Evolutionary conservation across 176 grass and related monocot genomes (phyloP).

Genomic region (Oryza longistaminata): DNA sequence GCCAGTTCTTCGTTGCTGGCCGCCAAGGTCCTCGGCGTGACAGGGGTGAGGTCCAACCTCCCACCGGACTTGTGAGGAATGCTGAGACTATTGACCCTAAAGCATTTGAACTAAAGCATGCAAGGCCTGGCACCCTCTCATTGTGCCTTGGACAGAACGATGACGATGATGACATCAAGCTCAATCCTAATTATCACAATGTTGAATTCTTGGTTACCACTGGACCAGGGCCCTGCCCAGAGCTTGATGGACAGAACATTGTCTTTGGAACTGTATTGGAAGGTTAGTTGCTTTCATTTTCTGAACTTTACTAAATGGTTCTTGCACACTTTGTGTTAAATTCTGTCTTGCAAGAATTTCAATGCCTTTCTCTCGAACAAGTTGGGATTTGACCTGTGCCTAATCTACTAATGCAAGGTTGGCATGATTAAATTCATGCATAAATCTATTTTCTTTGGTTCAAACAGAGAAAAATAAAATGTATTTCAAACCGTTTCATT

Average conservation of each 20-base stretch:
- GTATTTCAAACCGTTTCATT: neutral
- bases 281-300: conserved; percentile 56
- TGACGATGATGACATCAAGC: conserved; percentile 72
- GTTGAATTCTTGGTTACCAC: conserved; percentile 96
- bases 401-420: conserved; percentile 14
- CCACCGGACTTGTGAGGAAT: conserved; percentile 63
- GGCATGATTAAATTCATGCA: neutral
- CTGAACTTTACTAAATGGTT: conserved; percentile 5
- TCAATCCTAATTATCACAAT: conserved; percentile 83
- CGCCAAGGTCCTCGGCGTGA: conserved; percentile 70
- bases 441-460: neutral
- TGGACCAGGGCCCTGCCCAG: conserved; percentile 82
- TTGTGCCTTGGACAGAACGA: conserved; percentile 90
- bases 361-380: neutral
- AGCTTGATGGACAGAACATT: conserved; percentile 91
- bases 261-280: conserved; percentile 96
- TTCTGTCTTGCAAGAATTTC: conserved; percentile 3
- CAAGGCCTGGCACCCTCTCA: conserved; percentile 79
- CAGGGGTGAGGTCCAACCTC: conserved; percentile 76
- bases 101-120: conserved; percentile 73
- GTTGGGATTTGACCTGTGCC: neutral
- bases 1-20: conserved; percentile 87
- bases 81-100: conserved; percentile 70
- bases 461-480: neutral
- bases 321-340: neutral